Percentiles rank a stretch among this genome's conserved stretches.
Evolutionary conservation across 106 monocot genomes (phyloP).

Genomic region (Dendrobium catenatum): DNA sequence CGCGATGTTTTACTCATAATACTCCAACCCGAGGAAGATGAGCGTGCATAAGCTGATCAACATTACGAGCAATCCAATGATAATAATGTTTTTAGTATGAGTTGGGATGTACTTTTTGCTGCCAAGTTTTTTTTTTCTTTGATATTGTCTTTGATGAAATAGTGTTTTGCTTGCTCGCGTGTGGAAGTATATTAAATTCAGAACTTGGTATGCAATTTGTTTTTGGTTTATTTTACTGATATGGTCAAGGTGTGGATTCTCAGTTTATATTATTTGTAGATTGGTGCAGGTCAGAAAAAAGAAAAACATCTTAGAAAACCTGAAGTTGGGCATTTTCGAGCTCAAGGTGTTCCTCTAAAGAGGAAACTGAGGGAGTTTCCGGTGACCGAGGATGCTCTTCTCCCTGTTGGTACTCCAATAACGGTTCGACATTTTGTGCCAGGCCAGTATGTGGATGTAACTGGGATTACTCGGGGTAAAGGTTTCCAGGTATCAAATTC

Average conservation of each 20-base stretch:
- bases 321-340: conserved; percentile 88
- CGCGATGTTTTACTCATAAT: too few relatives aligned
- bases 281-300: conserved; percentile 94
- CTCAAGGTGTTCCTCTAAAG: conserved; percentile 83
- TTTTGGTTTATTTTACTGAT: background rate
- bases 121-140: background rate
- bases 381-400: conserved; percentile 91
- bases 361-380: conserved; percentile 93
- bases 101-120: background rate
- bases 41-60: background rate
- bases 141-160: background rate
- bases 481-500: conserved; percentile 69
- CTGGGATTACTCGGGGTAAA: conserved; percentile 87
- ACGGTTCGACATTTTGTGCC: conserved; percentile 92
- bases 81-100: background rate
- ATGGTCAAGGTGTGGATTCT: background rate
- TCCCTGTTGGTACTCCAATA: conserved; percentile 86
- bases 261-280: conserved; percentile 23
- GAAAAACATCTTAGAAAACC: conserved; percentile 88
- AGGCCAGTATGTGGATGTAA: conserved; percentile 88
- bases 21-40: background rate
- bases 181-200: background rate
- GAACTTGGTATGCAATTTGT: background rate
- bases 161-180: background rate
- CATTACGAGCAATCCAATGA: background rate